Base-by-base conservation (phyloP, 148 eudicot species). In the Beta vulgaris region DNA sequence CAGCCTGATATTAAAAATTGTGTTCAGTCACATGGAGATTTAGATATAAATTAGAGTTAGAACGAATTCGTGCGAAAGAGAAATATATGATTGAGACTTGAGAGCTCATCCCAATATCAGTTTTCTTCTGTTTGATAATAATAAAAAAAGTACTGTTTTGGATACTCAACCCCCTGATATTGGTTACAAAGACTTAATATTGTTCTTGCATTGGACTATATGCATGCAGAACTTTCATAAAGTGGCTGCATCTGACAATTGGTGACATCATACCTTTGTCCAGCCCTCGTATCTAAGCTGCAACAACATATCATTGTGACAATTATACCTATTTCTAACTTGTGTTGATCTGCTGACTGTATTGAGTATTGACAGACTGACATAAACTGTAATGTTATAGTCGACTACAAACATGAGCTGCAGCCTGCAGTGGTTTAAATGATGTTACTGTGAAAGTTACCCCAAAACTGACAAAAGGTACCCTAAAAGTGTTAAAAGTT, bases 391-490 rank as follows among this genome's bases (percentile, higher is more conserved):
- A 58, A 48, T 58, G 62, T 58, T 32, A 53, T 35, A 71, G 25
- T 26, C 19, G n/a, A 32, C 75, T 55, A 51, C 65, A 71, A 70
- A 35, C 68, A 70, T 62, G 65, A 61, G 76, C 61, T 29, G 43
- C 69, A 35, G 53, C 18, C 43, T 73, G 67, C 48, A 61, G 28
- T 51, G 28, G 49, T 69, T 59, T 42, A 31, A 14, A 51, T 11
- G 28, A 31, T 13, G 35, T 21, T 43, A 19, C 21, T 19, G 35
- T 34, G n/a, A 26, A 42, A 71, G 9, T 61, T 40, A n/a, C n/a
- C n/a, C n/a, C n/a, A n/a, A n/a, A n/a, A n/a, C n/a, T n/a, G n/a
- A n/a, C n/a, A n/a, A n/a, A n/a, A n/a, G n/a, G n/a, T n/a, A n/a
- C n/a, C n/a, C n/a, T n/a, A n/a, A n/a, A n/a, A n/a, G n/a, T n/a